Conservation (phyloP, 2,329 filamentous ascomycete genomes). For the Alternaria burnsii region DNA sequence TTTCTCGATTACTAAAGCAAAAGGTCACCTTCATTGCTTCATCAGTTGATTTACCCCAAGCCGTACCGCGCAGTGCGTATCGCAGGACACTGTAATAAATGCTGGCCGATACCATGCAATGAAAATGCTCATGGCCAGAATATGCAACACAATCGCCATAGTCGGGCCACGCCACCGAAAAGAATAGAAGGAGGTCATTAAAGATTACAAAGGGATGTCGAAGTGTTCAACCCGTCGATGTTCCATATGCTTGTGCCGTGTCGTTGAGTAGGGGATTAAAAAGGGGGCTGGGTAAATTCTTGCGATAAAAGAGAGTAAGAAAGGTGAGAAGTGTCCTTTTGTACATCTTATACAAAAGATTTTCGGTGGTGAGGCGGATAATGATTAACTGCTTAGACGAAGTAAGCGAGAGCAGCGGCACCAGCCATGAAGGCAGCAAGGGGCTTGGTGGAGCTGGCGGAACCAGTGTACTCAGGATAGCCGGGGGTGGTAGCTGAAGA, state of each 20-base stretch:
- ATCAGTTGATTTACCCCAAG: neutral
- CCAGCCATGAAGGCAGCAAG: constrained; percentile 35
- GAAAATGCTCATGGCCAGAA: neutral
- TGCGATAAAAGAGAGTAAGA: constrained; percentile 7
- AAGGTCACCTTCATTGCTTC: neutral
- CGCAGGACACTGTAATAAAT: neutral
- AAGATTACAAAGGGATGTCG: neutral
- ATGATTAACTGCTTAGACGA: constrained; percentile 22
- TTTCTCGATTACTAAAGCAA: neutral
- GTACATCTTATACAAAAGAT: neutral
- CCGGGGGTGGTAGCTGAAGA: constrained; percentile 18
- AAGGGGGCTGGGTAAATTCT: neutral
- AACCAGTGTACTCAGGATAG: constrained; percentile 35
- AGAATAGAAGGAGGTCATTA: constrained; percentile 1
- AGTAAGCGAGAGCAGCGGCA: constrained; percentile 30
- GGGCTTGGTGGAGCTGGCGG: constrained; percentile 35
- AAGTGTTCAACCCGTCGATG: constrained; percentile 1
- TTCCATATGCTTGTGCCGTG: neutral
- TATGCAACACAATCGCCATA: neutral
- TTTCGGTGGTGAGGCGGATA: neutral
- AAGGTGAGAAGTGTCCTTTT: constrained; percentile 1
- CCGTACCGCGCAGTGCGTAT: neutral
- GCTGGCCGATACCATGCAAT: neutral
- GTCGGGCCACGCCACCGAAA: neutral
- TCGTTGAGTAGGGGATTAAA: constrained; percentile 4